Percentiles rank a stretch among this genome's conserved stretches.
These are phyloP conservation scores for Dispira parvispora DNA, from an alignment of 192 early-diverging fungal genomes.

Conservation along the genomic window DNA sequence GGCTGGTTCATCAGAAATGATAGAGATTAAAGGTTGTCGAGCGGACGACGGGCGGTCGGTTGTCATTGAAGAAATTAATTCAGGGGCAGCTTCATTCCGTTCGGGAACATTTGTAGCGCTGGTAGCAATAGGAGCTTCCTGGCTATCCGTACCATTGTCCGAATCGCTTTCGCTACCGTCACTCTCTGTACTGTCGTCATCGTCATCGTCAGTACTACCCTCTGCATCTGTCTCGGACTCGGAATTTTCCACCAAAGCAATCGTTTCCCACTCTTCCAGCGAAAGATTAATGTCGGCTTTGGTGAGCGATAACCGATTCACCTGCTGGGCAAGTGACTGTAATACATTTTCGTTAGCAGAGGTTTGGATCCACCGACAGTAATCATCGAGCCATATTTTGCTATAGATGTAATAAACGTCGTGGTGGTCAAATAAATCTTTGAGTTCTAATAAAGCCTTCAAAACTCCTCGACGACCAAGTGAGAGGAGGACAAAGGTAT, in stretches of 20 bases:
- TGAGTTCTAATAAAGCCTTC: constrained; percentile 60
- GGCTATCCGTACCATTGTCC: neutral
- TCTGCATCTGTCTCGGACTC: constrained; percentile 7
- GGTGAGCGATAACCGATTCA: constrained; percentile 47
- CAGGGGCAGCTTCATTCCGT: too few species aligned
- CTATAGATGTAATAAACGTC: constrained; percentile 79
- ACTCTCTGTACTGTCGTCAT: constrained; percentile 7
- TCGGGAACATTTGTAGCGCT: too few species aligned
- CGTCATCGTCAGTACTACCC: constrained; percentile 10
- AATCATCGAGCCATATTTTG: constrained; percentile 83
- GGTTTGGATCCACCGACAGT: constrained; percentile 86
- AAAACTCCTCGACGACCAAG: constrained; percentile 68
- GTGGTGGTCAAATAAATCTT: constrained; percentile 65
- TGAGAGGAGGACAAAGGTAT: constrained; percentile 66
- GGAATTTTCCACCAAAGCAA: constrained; percentile 20
- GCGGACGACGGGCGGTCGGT: too few species aligned
- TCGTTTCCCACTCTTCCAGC: constrained; percentile 62
- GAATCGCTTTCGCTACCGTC: constrained; percentile 8
- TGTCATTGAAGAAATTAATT: too few species aligned
- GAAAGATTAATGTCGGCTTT: constrained; percentile 61
- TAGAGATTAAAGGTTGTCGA: too few species aligned
- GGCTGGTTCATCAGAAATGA: too few species aligned
- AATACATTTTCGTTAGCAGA: constrained; percentile 44
- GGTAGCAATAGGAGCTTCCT: neutral
- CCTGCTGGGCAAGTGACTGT: constrained; percentile 59